Conservation (phyloP, 306 rosid species). For the Vigna trinervia region DNA sequence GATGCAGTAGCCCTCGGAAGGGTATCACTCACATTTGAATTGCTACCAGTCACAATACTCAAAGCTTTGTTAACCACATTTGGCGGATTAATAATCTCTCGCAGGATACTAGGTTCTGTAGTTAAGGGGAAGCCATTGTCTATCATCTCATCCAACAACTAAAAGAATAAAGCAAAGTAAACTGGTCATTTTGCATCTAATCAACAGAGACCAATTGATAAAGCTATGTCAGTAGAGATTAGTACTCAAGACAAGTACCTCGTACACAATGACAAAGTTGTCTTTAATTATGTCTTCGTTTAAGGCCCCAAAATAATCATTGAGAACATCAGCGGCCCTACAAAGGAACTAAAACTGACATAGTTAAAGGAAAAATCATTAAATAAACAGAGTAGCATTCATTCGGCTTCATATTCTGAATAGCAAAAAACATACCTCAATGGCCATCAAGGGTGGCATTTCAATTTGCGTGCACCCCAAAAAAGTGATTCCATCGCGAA, state of each 20-base stretch:
- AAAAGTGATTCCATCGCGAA: conserved; percentile 90
- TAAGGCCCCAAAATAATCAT: conserved; percentile 85
- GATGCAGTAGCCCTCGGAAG: conserved; percentile 76
- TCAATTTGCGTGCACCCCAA: conserved; percentile 96
- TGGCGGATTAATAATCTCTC: conserved; percentile 92
- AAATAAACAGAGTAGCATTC: background rate
- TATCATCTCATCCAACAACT: conserved; percentile 94
- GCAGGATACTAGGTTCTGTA: conserved; percentile 85
- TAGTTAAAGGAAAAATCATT: conserved; percentile 43
- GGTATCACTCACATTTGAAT: conserved; percentile 76
- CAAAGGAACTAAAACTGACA: conserved; percentile 78
- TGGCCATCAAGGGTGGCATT: conserved; percentile 97
- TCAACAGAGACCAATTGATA: conserved; percentile 23
- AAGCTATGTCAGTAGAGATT: background rate
- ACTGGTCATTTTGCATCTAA: conserved; percentile 30
- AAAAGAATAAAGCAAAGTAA: conserved; percentile 39
- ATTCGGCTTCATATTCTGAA: background rate
- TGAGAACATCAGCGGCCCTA: conserved; percentile 90
- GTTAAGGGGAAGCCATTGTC: conserved; percentile 98
- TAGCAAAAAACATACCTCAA: conserved; percentile 64
- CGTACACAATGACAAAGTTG: conserved; percentile 83
- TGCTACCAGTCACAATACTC: conserved; percentile 91
- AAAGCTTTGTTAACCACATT: conserved; percentile 85
- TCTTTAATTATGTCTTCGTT: conserved; percentile 84
- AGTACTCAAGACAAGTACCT: conserved; percentile 52